Base-by-base conservation (phyloP, 2,329 filamentous ascomycete genomes). In the Apiospora pterosperma region DNA sequence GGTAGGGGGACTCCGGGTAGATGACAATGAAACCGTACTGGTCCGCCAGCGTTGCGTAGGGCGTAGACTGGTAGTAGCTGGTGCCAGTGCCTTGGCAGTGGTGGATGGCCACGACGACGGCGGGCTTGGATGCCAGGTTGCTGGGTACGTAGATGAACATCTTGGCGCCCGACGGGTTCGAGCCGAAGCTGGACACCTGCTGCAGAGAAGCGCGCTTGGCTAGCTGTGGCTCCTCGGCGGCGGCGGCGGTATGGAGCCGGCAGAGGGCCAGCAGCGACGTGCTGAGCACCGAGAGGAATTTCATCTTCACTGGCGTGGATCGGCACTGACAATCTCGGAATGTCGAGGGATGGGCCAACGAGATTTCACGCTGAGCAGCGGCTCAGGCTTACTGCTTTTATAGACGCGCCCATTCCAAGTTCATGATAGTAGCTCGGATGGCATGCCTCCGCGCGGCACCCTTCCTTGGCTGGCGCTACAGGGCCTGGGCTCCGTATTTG, bases 1-100 rank as follows among this genome's bases (percentile, higher is more conserved):
- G 74, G 69, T 84, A 81, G 0, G 84, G 83, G 2, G 81, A 82
- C 68, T 81, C 78, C 1, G 85, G 85, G 74, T 85, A 89, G 71
- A 89, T 84, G 66, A 85, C 80, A 34, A 81, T 76, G 67, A 80
- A 79, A 44, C 79, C 79, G 65, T 81, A 72, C 61, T 76, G 70
- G 67, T 80, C 77, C 12, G 77, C 74, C 5, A 79, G 74, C 42
- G 70, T 69, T 16, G 79, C 80, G 71, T 87, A 88, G 0, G 82
- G 82, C 0, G 80, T 82, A 44, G 76, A 76, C 16, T 67, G 70
- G 76, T 81, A 85, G 73, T 82, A 87, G 2, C 79, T 80, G 61
- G 76, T 70, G 0, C 80, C 84, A 0, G 79, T 81, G 42, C 84
- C 83, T 4, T 75, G 75, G 78, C 85, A 88, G 76, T 82, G 86